These are phyloP conservation scores for Coriaria nepalensis DNA, from an alignment of 306 rosid genomes.

Conservation along the genomic window DNA sequence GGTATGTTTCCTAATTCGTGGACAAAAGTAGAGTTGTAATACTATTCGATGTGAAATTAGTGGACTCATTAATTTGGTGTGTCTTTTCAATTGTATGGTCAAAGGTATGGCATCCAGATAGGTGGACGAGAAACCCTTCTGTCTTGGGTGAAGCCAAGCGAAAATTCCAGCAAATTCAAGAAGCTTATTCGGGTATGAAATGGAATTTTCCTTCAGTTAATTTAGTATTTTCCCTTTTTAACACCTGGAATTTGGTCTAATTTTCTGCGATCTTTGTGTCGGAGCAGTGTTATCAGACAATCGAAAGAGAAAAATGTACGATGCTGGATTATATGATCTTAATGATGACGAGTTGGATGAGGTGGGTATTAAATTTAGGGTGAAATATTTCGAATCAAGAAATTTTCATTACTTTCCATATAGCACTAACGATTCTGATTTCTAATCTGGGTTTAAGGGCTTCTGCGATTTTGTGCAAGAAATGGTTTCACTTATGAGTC, in stretches of 20 bases:
- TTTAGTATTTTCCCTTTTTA: too few relatives aligned
- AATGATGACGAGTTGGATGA: slow-evolving; percentile 45
- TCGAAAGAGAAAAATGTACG: slow-evolving; percentile 50
- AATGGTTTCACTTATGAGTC: slow-evolving; percentile 57
- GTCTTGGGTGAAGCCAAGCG: slow-evolving; percentile 43
- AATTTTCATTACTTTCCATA: too few relatives aligned
- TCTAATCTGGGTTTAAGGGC: slow-evolving; percentile 19
- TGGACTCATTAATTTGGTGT: too few relatives aligned
- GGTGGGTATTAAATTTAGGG: slow-evolving; percentile 16
- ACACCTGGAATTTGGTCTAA: too few relatives aligned
- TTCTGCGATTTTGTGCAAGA: slow-evolving; percentile 57
- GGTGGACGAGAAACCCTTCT: slow-evolving; percentile 49
- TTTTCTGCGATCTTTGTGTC: not conserved
- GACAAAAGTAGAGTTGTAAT: too few relatives aligned
- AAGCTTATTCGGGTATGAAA: slow-evolving; percentile 61
- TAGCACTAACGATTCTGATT: too few relatives aligned
- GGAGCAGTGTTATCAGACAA: slow-evolving; percentile 52
- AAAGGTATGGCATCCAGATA: slow-evolving; percentile 83
- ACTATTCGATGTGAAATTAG: too few relatives aligned
- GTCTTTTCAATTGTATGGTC: not conserved
- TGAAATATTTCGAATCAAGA: too few relatives aligned
- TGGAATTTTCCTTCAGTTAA: not conserved
- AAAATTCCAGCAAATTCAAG: slow-evolving; percentile 64
- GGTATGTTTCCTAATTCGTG: slow-evolving; percentile 14
- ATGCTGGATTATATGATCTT: slow-evolving; percentile 51